These are phyloP conservation scores for Chaetomium cochliodes DNA, from an alignment of 495 filamentous ascomycete species.

Conservation along the genomic window DNA sequence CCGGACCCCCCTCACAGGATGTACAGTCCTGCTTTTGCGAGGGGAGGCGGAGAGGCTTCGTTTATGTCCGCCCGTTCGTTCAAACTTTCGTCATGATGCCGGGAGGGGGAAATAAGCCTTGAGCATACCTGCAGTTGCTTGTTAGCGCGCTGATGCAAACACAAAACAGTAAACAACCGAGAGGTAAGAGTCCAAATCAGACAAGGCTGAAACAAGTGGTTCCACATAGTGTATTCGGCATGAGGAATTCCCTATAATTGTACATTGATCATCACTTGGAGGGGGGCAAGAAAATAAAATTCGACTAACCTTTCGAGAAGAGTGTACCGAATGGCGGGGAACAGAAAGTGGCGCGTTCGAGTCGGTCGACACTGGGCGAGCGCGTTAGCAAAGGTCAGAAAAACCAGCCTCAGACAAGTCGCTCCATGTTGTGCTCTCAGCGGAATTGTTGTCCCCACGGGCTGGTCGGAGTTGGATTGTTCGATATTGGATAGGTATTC, in stretches of 20 bases:
- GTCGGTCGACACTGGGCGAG: constrained; percentile 26
- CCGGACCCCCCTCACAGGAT: constrained; percentile 66
- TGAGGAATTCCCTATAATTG: constrained; percentile 94
- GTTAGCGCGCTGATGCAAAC: constrained; percentile 40
- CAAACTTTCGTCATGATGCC: constrained; percentile 80
- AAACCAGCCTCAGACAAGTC: constrained; percentile 14
- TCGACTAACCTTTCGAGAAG: constrained; percentile 57
- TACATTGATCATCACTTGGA: constrained; percentile 79
- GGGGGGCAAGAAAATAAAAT: constrained; percentile 29
- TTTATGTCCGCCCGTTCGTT: constrained; percentile 99
- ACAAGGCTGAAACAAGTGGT: constrained; percentile 97
- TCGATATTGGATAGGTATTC: constrained; percentile 50
- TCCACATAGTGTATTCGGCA: constrained; percentile 88
- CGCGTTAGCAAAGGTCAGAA: constrained; percentile 26
- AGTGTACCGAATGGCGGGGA: neutral
- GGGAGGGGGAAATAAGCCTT: constrained; percentile 27
- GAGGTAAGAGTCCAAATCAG: constrained; percentile 56
- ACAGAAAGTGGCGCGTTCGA: neutral
- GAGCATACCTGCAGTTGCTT: constrained; percentile 58
- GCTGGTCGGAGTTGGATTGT: constrained; percentile 76
- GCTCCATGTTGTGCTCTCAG: constrained; percentile 53
- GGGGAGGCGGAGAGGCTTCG: constrained; percentile 62
- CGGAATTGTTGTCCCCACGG: constrained; percentile 73
- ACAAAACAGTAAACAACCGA: constrained; percentile 31
- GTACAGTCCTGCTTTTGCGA: constrained; percentile 79